phyloP scores from a whole-genome alignment of 1,284 basidiomycete species.

The Cryptococcus sp. region DNA sequence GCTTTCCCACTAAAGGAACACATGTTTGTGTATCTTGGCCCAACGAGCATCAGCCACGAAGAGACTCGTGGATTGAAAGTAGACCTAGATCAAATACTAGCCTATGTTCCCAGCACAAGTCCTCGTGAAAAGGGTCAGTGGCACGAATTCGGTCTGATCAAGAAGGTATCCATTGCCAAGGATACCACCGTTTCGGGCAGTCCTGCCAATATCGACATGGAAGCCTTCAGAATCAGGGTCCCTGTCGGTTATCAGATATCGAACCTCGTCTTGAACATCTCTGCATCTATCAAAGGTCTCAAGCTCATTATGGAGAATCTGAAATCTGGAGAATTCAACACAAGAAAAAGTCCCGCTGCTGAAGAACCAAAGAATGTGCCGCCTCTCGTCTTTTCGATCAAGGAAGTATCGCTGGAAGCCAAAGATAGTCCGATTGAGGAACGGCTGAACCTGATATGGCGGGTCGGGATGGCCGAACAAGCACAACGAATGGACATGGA shows the following conservation, averaged over 20 bases:
- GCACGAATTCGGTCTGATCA: constrained; percentile 72
- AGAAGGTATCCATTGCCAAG: constrained; percentile 57
- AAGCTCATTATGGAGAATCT: constrained; percentile 57
- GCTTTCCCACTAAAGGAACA: constrained; percentile 44
- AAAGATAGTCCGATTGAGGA: constrained; percentile 85
- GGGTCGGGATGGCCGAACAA: constrained; percentile 71
- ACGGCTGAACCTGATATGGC: constrained; percentile 71
- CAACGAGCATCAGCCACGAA: constrained; percentile 13
- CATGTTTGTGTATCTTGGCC: constrained; percentile 30
- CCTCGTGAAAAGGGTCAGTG: constrained; percentile 53
- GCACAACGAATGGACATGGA: constrained; percentile 71
- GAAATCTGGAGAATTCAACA: constrained; percentile 18
- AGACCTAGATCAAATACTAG: constrained; percentile 43
- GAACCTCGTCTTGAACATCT: constrained; percentile 65
- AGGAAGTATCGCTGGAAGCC: constrained; percentile 68
- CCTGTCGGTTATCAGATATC: constrained; percentile 74
- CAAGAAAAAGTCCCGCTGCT: constrained; percentile 55
- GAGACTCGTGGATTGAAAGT: constrained; percentile 13
- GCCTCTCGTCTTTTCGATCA: constrained; percentile 59
- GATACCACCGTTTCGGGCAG: constrained; percentile 13
- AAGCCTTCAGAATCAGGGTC: constrained; percentile 68
- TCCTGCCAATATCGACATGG: constrained; percentile 47
- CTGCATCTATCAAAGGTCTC: constrained; percentile 61
- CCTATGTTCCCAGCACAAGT: constrained; percentile 49
- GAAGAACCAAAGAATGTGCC: constrained; percentile 72